Conservation (phyloP, 2,329 filamentous ascomycete genomes). For the Colletotrichum tropicicola region DNA sequence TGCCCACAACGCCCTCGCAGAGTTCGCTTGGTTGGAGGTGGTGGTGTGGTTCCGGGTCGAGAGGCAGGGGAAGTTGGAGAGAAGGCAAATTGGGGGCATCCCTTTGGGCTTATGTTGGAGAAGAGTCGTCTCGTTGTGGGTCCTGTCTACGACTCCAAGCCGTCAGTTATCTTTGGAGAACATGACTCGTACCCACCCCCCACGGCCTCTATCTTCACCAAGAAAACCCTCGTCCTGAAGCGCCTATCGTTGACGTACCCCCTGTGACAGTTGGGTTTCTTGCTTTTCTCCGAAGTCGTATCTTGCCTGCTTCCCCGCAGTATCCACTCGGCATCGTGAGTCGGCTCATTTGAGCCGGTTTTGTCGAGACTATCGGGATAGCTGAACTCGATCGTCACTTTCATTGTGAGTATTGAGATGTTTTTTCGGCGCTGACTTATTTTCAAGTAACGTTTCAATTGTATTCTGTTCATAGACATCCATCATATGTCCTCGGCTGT, state of each 20-base stretch:
- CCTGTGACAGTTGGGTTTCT: not conserved
- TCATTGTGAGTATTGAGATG: not conserved
- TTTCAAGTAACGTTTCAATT: not conserved
- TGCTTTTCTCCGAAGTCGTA: slow-evolving; percentile 7
- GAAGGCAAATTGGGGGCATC: slow-evolving; percentile 11
- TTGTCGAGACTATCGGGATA: not conserved
- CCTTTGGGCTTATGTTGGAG: slow-evolving; percentile 29
- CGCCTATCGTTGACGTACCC: not conserved
- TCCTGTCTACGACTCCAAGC: slow-evolving; percentile 11
- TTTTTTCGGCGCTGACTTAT: not conserved
- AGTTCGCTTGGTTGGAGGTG: slow-evolving; percentile 23
- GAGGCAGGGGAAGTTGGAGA: slow-evolving; percentile 24
- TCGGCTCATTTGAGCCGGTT: not conserved
- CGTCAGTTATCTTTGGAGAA: slow-evolving; percentile 18
- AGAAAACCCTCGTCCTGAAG: too few relatives aligned
- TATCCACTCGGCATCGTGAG: slow-evolving; percentile 10
- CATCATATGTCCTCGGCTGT: not conserved
- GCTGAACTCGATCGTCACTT: not conserved
- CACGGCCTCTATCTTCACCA: slow-evolving; percentile 1
- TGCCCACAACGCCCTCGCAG: not conserved
- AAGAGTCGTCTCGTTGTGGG: slow-evolving; percentile 12
- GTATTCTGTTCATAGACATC: not conserved
- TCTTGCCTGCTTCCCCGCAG: slow-evolving; percentile 20
- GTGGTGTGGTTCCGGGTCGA: not conserved
- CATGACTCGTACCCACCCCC: slow-evolving; percentile 16